These are phyloP conservation scores for Saxophila tyrrhenica DNA, from an alignment of 495 filamentous ascomycete genomes.

Conservation along the genomic window DNA sequence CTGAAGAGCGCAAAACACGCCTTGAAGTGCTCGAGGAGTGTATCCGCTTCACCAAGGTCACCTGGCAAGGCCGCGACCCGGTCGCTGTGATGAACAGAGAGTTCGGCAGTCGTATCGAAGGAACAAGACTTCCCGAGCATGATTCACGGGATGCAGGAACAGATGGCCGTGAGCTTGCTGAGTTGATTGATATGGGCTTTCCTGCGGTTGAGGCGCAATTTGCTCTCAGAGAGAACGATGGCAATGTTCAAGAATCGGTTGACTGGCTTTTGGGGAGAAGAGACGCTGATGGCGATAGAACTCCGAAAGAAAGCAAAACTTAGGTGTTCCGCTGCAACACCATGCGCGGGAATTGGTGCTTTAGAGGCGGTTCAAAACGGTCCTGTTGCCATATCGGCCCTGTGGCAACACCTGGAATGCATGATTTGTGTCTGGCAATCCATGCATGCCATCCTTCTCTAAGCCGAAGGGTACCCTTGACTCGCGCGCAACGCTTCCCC, in stretches of 20 bases:
- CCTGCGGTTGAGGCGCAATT: background rate
- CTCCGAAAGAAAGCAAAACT: too few relatives aligned
- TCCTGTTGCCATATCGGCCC: too few relatives aligned
- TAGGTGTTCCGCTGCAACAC: too few relatives aligned
- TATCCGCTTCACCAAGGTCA: constrained; percentile 7
- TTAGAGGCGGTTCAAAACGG: too few relatives aligned
- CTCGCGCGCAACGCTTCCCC: too few relatives aligned
- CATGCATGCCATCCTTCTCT: too few relatives aligned
- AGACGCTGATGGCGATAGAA: background rate
- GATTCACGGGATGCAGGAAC: background rate
- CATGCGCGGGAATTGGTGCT: too few relatives aligned
- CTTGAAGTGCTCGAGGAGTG: constrained; percentile 18
- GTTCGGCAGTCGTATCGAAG: background rate
- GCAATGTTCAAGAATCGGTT: background rate
- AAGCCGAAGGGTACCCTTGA: too few relatives aligned
- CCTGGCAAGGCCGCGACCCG: constrained; percentile 10
- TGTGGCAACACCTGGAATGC: too few relatives aligned
- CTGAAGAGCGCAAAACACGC: constrained; percentile 24
- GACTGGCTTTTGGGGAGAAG: background rate
- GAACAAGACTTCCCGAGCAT: background rate
- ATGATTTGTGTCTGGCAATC: too few relatives aligned
- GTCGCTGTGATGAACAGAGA: constrained; percentile 8
- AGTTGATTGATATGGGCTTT: background rate
- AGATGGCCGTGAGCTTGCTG: background rate
- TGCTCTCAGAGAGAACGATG: background rate